These are phyloP conservation scores for Grigorovia jiainica DNA, from an alignment of 805 yeast genomes.

Conservation along the genomic window DNA sequence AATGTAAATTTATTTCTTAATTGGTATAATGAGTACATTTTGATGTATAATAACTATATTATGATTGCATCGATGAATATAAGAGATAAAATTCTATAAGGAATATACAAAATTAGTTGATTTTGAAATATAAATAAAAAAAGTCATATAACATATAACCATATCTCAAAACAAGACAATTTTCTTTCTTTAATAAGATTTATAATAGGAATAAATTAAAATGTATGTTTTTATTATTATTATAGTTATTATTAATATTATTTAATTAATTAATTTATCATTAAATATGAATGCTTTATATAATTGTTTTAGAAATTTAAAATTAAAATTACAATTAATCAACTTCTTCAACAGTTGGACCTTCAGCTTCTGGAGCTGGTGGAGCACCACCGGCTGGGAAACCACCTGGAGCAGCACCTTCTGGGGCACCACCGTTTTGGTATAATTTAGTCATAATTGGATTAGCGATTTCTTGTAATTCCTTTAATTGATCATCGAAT, in stretches of 20 bases:
- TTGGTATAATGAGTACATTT: no score
- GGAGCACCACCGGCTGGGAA: slow-evolving; percentile 53
- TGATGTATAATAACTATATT: no score
- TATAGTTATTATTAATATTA: background rate
- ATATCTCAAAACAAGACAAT: background rate
- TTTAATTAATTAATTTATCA: background rate
- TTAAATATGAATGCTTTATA: background rate
- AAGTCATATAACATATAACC: no score
- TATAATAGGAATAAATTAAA: no score
- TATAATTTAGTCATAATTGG: slow-evolving; percentile 96
- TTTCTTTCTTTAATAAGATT: background rate
- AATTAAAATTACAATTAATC: slow-evolving; percentile 40
- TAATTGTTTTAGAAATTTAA: background rate
- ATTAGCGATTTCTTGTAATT: slow-evolving; percentile 90
- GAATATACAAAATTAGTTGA: no score
- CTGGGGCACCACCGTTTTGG: slow-evolving; percentile 81
- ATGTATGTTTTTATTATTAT: background rate
- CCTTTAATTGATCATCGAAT: slow-evolving; percentile 89
- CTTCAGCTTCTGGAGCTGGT: slow-evolving; percentile 51
- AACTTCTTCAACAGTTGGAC: slow-evolving; percentile 78
- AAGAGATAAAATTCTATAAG: no score
- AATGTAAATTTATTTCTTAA: no score
- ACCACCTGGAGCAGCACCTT: slow-evolving; percentile 58
- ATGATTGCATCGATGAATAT: no score
- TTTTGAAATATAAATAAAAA: no score